Conservation (phyloP, 371 early-diverging fungal species). For the Mucor saturninus region DNA sequence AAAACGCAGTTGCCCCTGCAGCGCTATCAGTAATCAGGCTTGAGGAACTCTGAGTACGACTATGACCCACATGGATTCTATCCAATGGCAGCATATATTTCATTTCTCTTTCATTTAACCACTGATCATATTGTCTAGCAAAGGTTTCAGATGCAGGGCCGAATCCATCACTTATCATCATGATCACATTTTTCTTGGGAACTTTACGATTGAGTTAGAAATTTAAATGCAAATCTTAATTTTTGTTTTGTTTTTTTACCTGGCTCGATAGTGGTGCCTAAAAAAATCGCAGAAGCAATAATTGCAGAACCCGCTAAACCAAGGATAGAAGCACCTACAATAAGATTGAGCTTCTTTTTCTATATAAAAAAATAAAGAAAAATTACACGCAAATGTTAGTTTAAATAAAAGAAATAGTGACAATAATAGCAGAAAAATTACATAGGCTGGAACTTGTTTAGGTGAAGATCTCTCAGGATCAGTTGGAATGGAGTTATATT, state of each 20-base stretch:
- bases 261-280: conserved; percentile 15
- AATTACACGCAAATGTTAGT: not conserved
- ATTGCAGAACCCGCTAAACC: conserved; percentile 18
- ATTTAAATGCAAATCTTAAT: not conserved
- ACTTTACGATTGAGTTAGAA: conserved; percentile 1
- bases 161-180: conserved; percentile 94
- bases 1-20: conserved; percentile 94
- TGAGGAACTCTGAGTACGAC: conserved; percentile 82
- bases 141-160: conserved; percentile 93
- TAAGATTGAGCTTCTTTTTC: conserved; percentile 22
- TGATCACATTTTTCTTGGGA: conserved; percentile 74
- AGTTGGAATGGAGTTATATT: conserved; percentile 24
- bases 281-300: conserved; percentile 15
- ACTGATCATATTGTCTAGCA: conserved; percentile 78
- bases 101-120: conserved; percentile 47
- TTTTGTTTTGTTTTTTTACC: conserved; percentile 13
- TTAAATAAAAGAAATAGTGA: not conserved
- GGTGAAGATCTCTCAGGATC: conserved; percentile 19
- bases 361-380: not conserved
- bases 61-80: conserved; percentile 82
- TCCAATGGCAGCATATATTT: conserved; percentile 71
- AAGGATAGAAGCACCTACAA: conserved; percentile 23
- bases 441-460: conserved; percentile 1
- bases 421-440: not conserved
- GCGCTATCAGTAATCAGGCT: conserved; percentile 94